Conservation (phyloP, 345 rosid genomes). For the Erysimum cheiranthoides region DNA sequence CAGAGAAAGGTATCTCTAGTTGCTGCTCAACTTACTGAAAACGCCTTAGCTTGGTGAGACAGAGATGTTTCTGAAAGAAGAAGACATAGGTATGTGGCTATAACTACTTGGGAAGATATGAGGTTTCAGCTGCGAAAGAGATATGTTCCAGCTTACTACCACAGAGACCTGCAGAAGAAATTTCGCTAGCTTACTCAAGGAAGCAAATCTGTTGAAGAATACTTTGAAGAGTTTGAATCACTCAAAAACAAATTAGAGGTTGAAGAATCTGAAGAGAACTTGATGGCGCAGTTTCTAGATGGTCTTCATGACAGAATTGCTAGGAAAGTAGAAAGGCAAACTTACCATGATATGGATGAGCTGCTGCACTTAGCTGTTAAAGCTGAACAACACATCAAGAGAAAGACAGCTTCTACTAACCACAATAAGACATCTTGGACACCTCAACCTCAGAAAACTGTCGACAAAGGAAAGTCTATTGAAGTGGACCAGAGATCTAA, state of each 20-base stretch:
- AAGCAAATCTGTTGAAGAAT: background rate
- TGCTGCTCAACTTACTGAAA: background rate
- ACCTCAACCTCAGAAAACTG: accelerated
- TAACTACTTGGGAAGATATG: background rate
- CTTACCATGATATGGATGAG: background rate
- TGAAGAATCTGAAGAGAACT: background rate
- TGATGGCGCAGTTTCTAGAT: background rate
- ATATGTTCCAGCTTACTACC: background rate
- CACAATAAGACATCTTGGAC: background rate
- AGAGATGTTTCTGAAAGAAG: background rate
- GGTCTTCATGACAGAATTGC: background rate
- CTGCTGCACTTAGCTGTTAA: background rate
- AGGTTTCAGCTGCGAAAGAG: background rate
- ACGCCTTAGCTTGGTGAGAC: background rate
- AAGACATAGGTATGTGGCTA: background rate
- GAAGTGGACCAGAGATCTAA: accelerated
- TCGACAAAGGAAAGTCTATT: background rate
- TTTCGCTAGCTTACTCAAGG: background rate
- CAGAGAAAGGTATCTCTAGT: background rate
- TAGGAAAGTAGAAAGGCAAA: background rate
- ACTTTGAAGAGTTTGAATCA: background rate
- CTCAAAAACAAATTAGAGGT: background rate
- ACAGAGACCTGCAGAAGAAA: background rate
- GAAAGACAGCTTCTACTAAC: background rate
- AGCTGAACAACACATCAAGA: background rate